A percentile compares a stretch with the other conserved stretches of the same genome.
Evolutionary conservation across 176 grass and related monocot genomes (phyloP).

Genomic region (barley (Hordeum vulgare)): DNA sequence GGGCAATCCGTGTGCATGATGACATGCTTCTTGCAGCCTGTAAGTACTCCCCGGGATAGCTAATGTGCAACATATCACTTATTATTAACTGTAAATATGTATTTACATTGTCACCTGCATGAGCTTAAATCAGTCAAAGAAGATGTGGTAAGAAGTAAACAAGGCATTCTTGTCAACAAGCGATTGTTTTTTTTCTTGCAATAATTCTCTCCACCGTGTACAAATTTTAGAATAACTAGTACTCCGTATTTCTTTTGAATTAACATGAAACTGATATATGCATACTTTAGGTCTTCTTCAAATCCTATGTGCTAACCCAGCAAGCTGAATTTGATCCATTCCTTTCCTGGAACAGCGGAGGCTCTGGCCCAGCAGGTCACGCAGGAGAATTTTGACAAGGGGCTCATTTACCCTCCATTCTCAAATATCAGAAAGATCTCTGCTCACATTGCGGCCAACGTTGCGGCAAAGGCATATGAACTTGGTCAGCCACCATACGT

Average conservation of each 20-base stretch:
- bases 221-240: neutral
- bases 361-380: slow-evolving; percentile 79
- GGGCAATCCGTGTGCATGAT: slow-evolving; percentile 76
- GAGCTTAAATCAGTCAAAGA: neutral
- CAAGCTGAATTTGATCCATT: neutral
- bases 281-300: neutral
- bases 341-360: slow-evolving; percentile 51
- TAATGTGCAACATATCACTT: neutral
- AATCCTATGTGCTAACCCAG: neutral
- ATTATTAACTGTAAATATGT: neutral
- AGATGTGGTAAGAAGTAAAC: neutral
- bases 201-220: neutral
- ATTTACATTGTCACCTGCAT: neutral
- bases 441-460: slow-evolving; percentile 75
- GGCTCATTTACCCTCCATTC: slow-evolving; percentile 78
- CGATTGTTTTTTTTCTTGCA: neutral
- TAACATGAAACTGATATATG: neutral
- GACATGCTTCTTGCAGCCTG: slow-evolving; percentile 90
- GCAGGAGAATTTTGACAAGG: slow-evolving; percentile 57
- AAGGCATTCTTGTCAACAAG: neutral
- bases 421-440: slow-evolving; percentile 87
- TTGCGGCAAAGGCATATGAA: slow-evolving; percentile 86
- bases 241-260: neutral
- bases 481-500: slow-evolving; percentile 42
- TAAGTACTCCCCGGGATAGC: slow-evolving; percentile 29